Evolutionary conservation across 352 stramenopile genomes (phyloP), one percentile per base, ranked within the genome.

Genomic region (Phytopythium boreale): DNA sequence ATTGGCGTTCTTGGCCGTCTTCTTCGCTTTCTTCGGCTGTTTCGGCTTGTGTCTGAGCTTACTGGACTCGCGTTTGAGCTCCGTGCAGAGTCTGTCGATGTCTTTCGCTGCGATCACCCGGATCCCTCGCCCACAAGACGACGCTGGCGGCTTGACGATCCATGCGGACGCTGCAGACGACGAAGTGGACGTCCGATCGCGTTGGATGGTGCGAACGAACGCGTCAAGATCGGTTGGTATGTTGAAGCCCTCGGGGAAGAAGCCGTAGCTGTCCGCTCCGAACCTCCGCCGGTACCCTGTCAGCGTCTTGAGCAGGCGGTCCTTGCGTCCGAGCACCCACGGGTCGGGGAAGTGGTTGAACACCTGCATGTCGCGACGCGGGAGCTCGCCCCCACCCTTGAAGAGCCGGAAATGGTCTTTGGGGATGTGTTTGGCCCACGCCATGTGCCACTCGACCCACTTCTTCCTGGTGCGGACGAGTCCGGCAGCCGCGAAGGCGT

Each of bases 301-400:
- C 0, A 97, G 75, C 20, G 80, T 96, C 62, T 91, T 88, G 69
- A 92, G 77, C 17, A 97, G 72, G 0, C 91, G 77, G 61, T 97
- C 91, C 51, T 97, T 97, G 46, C 91, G 81, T 0, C 91, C 91
- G 17, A 97, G 86, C 39, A 94, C 84, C 91, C 91, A 97, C 29
- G 84, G 89, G 60, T 94, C 89, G 0, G 91, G 89, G 61, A 97
- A 93, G 60, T 97, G 91, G 61, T 97, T 97, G 56, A 96, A 92
- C 15, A 80, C 79, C 55, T 97, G 91, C 17, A 56, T 56, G 34
- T 89, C 75, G 4, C 66, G 55, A 15, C 20, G 27, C 20, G 53
- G 53, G 7, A 22, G 31, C 19, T 51, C 56, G 8, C 56, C 56
- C n/a, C 81, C 67, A 0, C 59, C 65, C 20, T 62, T 69, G 24